Percentiles rank a stretch among this genome's conserved stretches.
Conservation (phyloP, 2,329 filamentous ascomycete species). For the Venturia effusa region DNA sequence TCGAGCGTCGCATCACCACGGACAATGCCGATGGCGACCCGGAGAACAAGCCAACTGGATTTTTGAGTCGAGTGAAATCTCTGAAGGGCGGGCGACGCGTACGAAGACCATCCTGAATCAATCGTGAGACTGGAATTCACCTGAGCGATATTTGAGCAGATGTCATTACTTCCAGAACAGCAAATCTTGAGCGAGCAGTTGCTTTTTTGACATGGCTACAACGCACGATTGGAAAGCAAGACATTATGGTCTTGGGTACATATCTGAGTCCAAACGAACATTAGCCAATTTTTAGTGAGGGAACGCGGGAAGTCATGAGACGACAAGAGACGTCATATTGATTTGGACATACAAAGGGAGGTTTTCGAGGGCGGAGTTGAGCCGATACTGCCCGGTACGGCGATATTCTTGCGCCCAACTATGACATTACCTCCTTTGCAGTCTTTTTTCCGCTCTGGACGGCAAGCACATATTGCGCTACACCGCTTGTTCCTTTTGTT, state of each 20-base stretch:
- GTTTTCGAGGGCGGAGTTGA: neutral
- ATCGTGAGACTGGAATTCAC: neutral
- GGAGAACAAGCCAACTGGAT: constrained; percentile 36
- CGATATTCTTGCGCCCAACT: neutral
- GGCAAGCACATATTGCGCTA: neutral
- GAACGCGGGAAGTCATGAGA: neutral
- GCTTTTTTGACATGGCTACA: neutral
- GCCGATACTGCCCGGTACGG: neutral
- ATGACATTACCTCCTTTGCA: neutral
- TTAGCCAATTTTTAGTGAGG: neutral
- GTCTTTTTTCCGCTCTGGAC: neutral
- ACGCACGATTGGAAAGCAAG: neutral
- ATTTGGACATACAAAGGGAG: neutral
- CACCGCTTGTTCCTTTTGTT: neutral
- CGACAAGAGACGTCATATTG: neutral
- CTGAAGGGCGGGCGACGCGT: constrained; percentile 57
- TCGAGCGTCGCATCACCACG: constrained; percentile 55
- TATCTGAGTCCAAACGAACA: neutral
- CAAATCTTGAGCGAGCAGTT: neutral
- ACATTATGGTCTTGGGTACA: constrained; percentile 3
- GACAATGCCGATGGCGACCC: constrained; percentile 17
- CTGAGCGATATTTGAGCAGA: neutral
- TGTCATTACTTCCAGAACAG: neutral
- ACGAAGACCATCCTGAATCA: constrained; percentile 12
- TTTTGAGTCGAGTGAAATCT: constrained; percentile 72